phyloP scores from a whole-genome alignment of 2,329 filamentous ascomycete genomes.

The Colletotrichum falcatum region DNA sequence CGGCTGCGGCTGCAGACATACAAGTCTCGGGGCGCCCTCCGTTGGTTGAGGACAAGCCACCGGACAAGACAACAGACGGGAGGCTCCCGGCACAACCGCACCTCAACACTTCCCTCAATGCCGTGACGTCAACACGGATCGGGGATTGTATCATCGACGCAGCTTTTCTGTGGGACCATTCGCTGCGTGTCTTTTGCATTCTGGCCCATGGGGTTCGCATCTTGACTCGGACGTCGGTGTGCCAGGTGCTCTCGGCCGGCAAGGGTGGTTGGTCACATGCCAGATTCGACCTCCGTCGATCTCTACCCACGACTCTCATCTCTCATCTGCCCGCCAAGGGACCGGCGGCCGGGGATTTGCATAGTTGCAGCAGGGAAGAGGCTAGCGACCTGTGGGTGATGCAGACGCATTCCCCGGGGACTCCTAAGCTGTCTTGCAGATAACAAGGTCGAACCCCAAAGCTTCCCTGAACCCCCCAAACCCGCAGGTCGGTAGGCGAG shows the following conservation, averaged over 20 bases:
- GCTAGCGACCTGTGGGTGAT: neutral
- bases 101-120: constrained; percentile 1
- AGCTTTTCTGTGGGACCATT: neutral
- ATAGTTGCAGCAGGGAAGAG: neutral
- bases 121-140: constrained; percentile 28
- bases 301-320: neutral
- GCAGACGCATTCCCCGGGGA: neutral
- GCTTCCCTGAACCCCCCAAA: no score
- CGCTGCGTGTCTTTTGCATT: neutral
- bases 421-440: neutral
- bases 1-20: neutral
- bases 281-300: constrained; percentile 20
- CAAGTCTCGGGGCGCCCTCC: neutral
- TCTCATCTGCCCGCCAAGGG: constrained; percentile 21
- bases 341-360: neutral
- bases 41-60: neutral
- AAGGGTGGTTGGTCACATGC: constrained; percentile 11
- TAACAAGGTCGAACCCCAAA: neutral
- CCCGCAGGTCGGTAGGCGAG: no score
- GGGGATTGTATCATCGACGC: constrained; percentile 28
- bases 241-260: constrained; percentile 11
- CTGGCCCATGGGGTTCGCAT: neutral
- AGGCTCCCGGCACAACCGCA: neutral
- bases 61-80: neutral
- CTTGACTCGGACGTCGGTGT: constrained; percentile 3